phyloP scores from a whole-genome alignment of 352 stramenopile species.

The Globisporangium cederbergense region DNA sequence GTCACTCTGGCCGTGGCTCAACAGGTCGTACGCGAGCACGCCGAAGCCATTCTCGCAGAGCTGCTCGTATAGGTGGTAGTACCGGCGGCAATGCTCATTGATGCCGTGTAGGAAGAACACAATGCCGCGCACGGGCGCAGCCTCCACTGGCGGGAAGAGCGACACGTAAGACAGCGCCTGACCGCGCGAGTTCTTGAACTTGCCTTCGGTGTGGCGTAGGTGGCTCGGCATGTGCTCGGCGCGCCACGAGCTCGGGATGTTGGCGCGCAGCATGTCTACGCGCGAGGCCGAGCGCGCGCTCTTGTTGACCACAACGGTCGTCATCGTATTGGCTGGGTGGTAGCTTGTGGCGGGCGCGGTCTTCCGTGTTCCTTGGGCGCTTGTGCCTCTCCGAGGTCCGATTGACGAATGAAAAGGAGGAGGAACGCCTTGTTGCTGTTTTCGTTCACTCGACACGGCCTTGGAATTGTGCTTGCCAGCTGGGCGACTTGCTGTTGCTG shows the following conservation, averaged over 20 bases:
- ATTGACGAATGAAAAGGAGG: not conserved
- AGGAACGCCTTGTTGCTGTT: not conserved
- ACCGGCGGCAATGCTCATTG: conserved; percentile 40
- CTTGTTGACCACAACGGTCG: not conserved
- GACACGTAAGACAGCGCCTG: conserved; percentile 40
- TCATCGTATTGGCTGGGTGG: not conserved
- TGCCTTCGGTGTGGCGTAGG: conserved; percentile 31
- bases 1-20: conserved; percentile 45
- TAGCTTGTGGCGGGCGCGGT: not conserved
- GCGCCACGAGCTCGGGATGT: conserved; percentile 19
- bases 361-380: not conserved
- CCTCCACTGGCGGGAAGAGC: conserved; percentile 27
- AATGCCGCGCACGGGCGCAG: conserved; percentile 25
- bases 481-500: too few relatives aligned
- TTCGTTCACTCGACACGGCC: not conserved
- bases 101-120: conserved; percentile 56
- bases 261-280: conserved; percentile 12
- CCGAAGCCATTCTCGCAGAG: conserved; percentile 37
- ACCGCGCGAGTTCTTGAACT: conserved; percentile 35
- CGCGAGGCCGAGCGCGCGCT: not conserved
- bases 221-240: conserved; percentile 33
- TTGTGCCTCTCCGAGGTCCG: not conserved
- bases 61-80: conserved; percentile 40
- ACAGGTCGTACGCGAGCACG: conserved; percentile 44
- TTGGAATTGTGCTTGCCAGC: not conserved